Evolutionary conservation across 306 rosid species (phyloP).

Genomic region (Rosa lucieae): DNA sequence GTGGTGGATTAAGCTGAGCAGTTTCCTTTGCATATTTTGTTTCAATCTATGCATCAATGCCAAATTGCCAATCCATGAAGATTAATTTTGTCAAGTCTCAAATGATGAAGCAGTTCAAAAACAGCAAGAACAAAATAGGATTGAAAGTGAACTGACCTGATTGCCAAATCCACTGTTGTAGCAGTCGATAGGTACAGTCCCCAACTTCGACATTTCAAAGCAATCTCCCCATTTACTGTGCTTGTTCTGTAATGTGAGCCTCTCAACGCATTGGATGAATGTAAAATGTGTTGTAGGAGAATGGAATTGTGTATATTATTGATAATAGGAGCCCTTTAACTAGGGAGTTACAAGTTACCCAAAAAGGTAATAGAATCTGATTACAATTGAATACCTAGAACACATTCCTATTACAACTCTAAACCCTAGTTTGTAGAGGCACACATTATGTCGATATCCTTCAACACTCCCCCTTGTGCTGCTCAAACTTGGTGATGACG

Average conservation of each 20-base stretch:
- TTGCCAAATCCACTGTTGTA: conserved; percentile 66
- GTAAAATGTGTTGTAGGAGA: too few relatives aligned
- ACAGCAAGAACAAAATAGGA: neutral
- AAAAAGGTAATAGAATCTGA: too few relatives aligned
- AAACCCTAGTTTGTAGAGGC: too few relatives aligned
- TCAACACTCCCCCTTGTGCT: too few relatives aligned
- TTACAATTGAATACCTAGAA: too few relatives aligned
- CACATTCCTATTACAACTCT: too few relatives aligned
- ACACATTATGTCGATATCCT: too few relatives aligned
- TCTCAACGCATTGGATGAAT: conserved; percentile 68
- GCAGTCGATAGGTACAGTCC: conserved; percentile 58
- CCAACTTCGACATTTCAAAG: conserved; percentile 57
- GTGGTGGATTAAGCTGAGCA: conserved; percentile 57
- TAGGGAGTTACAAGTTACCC: too few relatives aligned
- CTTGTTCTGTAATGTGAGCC: conserved; percentile 37
- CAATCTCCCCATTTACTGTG: conserved; percentile 58
- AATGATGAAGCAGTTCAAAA: neutral
- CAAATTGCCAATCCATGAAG: neutral
- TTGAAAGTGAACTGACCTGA: conserved; percentile 37
- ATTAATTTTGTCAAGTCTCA: neutral
- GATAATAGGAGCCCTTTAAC: too few relatives aligned
- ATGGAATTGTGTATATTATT: too few relatives aligned
- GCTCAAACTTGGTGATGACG: too few relatives aligned
- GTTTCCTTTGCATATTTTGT: conserved; percentile 59
- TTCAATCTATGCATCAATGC: conserved; percentile 53